These are phyloP conservation scores for Alternaria brassicicola DNA, from an alignment of 2,329 filamentous ascomycete genomes.

Conservation along the genomic window DNA sequence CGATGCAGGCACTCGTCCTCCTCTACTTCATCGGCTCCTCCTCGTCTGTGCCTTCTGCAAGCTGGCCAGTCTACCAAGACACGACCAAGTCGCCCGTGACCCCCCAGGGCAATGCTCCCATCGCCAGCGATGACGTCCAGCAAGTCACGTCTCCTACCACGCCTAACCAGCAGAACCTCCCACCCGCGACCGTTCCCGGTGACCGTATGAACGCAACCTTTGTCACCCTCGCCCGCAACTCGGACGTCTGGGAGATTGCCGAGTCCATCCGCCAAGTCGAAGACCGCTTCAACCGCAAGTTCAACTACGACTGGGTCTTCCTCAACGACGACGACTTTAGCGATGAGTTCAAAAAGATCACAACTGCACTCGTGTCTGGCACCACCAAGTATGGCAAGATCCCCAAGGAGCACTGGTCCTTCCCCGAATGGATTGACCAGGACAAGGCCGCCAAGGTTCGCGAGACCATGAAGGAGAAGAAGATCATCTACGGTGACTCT, in stretches of 20 bases:
- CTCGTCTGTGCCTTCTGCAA: conserved; percentile 52
- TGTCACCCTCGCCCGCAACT: conserved; percentile 91
- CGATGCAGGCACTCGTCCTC: conserved; percentile 65
- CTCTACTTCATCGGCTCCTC: conserved; percentile 82
- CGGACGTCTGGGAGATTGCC: conserved; percentile 94
- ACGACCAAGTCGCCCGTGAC: conserved; percentile 21
- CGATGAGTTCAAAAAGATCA: conserved; percentile 90
- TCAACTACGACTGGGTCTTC: conserved; percentile 99
- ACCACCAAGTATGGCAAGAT: conserved; percentile 91
- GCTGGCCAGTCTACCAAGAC: conserved; percentile 41
- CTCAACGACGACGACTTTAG: conserved; percentile 96
- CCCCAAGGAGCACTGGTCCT: conserved; percentile 93
- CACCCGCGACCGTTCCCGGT: conserved; percentile 61
- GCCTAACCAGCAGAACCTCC: conserved; percentile 44
- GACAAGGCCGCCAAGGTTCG: conserved; percentile 89
- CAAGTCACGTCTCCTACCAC: conserved; percentile 34
- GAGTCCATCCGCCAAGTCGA: conserved; percentile 95
- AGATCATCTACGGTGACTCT: conserved; percentile 98
- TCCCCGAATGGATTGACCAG: conserved; percentile 93
- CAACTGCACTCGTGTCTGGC: conserved; percentile 85
- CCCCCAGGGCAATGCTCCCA: conserved; percentile 21
- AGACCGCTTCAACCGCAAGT: conserved; percentile 96
- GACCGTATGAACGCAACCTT: conserved; percentile 96
- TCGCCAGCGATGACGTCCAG: conserved; percentile 14
- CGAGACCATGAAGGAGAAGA: conserved; percentile 89